Percentiles rank a stretch among this genome's conserved stretches.
Evolutionary conservation across 169 alveolate species (phyloP).

Genomic region (Fabrea salina): DNA sequence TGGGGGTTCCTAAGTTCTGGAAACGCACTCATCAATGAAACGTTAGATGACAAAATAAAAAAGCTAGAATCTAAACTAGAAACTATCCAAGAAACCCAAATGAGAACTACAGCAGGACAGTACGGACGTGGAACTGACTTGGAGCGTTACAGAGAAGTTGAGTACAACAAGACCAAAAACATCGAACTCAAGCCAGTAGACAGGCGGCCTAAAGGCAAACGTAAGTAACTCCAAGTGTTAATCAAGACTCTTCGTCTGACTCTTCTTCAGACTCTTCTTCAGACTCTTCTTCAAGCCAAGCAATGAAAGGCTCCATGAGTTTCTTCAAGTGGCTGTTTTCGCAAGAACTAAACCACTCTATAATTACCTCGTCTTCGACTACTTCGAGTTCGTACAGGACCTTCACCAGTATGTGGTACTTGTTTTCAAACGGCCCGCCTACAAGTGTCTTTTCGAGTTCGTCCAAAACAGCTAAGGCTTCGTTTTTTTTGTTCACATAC

Average conservation of each 20-base stretch:
- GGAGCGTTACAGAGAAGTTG: not conserved
- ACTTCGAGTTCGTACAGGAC: slow-evolving; percentile 17
- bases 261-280: not conserved
- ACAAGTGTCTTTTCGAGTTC: not conserved
- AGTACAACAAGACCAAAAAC: slow-evolving; percentile 1
- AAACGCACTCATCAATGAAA: slow-evolving; percentile 9
- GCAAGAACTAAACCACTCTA: not conserved
- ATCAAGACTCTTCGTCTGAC: no score
- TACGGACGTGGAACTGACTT: slow-evolving; percentile 19
- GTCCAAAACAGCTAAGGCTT: not conserved
- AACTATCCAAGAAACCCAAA: not conserved
- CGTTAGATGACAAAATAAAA: slow-evolving; percentile 12
- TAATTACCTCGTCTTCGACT: slow-evolving; percentile 11
- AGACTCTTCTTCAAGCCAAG: not conserved
- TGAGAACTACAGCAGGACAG: slow-evolving; percentile 12
- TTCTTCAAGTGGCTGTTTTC: not conserved
- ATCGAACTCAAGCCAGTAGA: slow-evolving; percentile 21
- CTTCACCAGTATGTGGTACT: not conserved
- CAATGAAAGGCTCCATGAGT: not conserved
- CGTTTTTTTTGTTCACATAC: not conserved
- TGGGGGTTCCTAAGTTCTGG: slow-evolving; percentile 31
- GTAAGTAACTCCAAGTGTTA: no score
- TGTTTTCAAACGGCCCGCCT: not conserved
- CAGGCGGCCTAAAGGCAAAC: not conserved
- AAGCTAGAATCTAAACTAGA: slow-evolving; percentile 10